Evolutionary conservation across 139 green algal species (phyloP).

Genomic region (Coelastrella sp.): DNA sequence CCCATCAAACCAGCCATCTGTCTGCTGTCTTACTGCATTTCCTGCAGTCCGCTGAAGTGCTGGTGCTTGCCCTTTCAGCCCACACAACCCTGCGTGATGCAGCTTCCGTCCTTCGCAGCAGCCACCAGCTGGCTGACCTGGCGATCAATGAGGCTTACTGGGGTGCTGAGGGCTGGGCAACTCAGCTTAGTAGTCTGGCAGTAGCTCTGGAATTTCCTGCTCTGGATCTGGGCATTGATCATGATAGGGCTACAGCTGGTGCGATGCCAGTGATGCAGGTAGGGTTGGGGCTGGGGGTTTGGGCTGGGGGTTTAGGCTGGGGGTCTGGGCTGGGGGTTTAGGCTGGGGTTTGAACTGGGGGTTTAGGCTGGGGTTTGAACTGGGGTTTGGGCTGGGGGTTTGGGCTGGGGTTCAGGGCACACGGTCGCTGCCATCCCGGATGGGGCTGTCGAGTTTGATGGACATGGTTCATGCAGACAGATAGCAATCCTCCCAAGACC

Average conservation of each 20-base stretch:
- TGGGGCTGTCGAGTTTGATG: too few relatives aligned
- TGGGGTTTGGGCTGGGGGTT: too few relatives aligned
- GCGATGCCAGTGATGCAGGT: constrained; percentile 21
- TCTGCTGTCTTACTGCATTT: background rate
- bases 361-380: too few relatives aligned
- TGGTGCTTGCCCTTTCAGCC: constrained; percentile 13
- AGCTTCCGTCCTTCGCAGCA: background rate
- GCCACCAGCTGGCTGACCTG: background rate
- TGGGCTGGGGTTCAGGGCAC: too few relatives aligned
- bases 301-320: too few relatives aligned
- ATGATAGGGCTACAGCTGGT: background rate
- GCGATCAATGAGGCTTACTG: background rate
- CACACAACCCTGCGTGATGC: background rate
- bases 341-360: too few relatives aligned
- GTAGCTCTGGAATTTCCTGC: constrained; percentile 33
- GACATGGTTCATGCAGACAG: too few relatives aligned
- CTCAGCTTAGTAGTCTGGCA: background rate
- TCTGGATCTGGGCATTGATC: background rate
- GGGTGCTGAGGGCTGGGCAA: background rate
- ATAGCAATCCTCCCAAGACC: too few relatives aligned
- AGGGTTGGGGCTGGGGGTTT: background rate
- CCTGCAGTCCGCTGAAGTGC: constrained; percentile 1
- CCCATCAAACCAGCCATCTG: too few relatives aligned
- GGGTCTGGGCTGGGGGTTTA: too few relatives aligned
- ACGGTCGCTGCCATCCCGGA: too few relatives aligned